Evolutionary conservation across 2,329 filamentous ascomycete species (phyloP), one percentile per base, ranked within the genome.

Genomic region (Aspergillus sclerotialis): DNA sequence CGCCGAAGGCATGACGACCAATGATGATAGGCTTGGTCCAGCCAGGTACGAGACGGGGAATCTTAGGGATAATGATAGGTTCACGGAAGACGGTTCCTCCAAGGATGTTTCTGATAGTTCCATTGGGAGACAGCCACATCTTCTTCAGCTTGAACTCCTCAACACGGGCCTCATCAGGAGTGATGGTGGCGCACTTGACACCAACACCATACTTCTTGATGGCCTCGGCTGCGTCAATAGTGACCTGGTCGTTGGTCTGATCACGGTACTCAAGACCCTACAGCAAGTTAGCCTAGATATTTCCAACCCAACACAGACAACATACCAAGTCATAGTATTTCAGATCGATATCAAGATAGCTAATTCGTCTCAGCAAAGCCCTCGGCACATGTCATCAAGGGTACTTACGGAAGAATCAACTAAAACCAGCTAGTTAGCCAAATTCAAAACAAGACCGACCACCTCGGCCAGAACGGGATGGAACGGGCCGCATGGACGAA

Each of bases 21-120:
- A 98, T 96, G 64, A 96, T 92, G 68, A 98, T 98, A 63, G 92
- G 88, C 72, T 95, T 89, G 75, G 93, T 89, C 92, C 92, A 98
- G 66, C 90, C 88, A 30, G 87, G 88, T 33, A 98, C 87, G 38
- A 98, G 80, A 55, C 90, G 84, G 39, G 92, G 92, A 46, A 98
- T 87, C 56, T 81, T 78, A 50, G 84, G 84, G 55, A 98, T 96
- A 58, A 98, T 87, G 54, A 98, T 98, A 53, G 92, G 92, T 69
- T 95, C 92, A 65, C 92, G 85, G 83, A 98, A 98, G 56, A 98
- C 90, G 56, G 92, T 98, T 59, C 92, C 92, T 55, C 90, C 90
- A 32, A 80, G 70, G 53, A 72, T 69, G 64, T 82, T 82, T 55
- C 77, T 67, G 59, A 82, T 81, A 42, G 78, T 98, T 61, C 92